Conservation (phyloP, 2,329 filamentous ascomycete genomes). For the Paradendryphiella salina region DNA sequence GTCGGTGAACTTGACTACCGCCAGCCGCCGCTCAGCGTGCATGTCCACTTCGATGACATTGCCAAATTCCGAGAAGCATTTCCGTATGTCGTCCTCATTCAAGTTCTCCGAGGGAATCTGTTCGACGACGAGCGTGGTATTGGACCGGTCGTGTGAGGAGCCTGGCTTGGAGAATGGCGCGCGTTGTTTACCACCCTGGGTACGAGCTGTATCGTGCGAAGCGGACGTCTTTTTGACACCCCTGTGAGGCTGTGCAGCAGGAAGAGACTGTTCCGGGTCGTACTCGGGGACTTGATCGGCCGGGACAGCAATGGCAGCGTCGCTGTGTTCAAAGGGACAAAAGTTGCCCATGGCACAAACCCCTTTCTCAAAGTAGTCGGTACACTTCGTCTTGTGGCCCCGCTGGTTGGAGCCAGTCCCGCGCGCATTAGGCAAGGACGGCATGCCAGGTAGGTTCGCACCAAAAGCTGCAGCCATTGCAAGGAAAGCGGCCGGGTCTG, state of each 20-base stretch:
- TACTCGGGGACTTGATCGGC: constrained; percentile 53
- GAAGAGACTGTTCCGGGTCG: constrained; percentile 59
- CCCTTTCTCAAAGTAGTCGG: constrained; percentile 73
- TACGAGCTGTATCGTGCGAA: constrained; percentile 25
- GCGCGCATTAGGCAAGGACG: constrained; percentile 40
- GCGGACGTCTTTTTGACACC: not conserved
- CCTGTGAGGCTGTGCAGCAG: constrained; percentile 28
- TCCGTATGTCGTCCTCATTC: constrained; percentile 64
- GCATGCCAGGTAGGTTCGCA: constrained; percentile 49
- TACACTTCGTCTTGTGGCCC: constrained; percentile 58
- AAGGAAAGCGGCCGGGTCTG: constrained; percentile 64
- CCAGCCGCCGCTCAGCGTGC: constrained; percentile 67
- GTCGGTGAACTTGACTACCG: constrained; percentile 69
- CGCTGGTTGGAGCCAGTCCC: constrained; percentile 14
- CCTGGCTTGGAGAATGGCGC: constrained; percentile 68
- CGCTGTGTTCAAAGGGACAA: constrained; percentile 71
- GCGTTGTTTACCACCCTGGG: constrained; percentile 31
- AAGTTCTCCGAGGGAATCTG: constrained; percentile 75
- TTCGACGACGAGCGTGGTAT: constrained; percentile 73
- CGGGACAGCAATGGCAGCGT: constrained; percentile 26
- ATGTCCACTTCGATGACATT: constrained; percentile 65
- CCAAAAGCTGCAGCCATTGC: constrained; percentile 59
- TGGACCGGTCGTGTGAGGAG: constrained; percentile 63
- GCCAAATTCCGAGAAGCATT: constrained; percentile 75
- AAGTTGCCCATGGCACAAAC: constrained; percentile 69